A percentile compares a stretch with the other conserved stretches of the same genome.
phyloP scores from a whole-genome alignment of 192 early-diverging fungal species.

The Coemansia erecta region DNA sequence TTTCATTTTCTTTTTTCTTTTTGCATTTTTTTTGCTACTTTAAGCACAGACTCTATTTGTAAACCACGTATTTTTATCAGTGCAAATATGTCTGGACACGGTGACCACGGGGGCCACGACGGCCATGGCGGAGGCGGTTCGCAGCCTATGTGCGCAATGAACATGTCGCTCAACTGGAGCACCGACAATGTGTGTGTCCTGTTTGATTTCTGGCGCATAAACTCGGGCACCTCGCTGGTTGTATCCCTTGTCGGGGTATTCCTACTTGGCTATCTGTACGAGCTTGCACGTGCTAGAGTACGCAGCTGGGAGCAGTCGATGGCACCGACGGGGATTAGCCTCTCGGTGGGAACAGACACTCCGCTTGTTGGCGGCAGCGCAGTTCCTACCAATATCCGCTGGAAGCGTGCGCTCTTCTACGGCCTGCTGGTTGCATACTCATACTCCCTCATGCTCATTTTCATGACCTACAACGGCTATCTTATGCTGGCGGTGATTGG shows the following conservation, averaged over 20 bases:
- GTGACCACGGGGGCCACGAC: conserved; percentile 51
- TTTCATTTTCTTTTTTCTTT: neutral
- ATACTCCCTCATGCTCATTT: conserved; percentile 76
- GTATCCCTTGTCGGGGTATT: conserved; percentile 61
- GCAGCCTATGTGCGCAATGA: conserved; percentile 57
- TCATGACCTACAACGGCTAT: conserved; percentile 83
- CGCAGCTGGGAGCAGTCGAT: conserved; percentile 40
- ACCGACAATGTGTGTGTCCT: conserved; percentile 74
- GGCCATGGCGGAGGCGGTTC: conserved; percentile 27
- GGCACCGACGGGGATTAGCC: conserved; percentile 10
- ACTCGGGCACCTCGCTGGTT: conserved; percentile 54
- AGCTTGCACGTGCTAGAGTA: conserved; percentile 32
- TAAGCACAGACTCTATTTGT: neutral
- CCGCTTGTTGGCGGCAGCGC: conserved; percentile 19
- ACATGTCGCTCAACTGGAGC: conserved; percentile 79
- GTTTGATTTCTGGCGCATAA: conserved; percentile 73
- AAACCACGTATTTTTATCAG: neutral
- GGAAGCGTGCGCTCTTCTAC: conserved; percentile 64
- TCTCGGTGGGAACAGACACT: conserved; percentile 12
- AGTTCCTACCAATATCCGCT: conserved; percentile 49
- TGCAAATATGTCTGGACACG: conserved; percentile 55
- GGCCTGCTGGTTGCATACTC: conserved; percentile 65
- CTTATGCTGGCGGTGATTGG: conserved; percentile 65
- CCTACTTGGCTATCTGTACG: conserved; percentile 45
- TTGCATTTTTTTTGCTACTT: too few relatives aligned